Conservation (phyloP, 2,329 filamentous ascomycete species). For the Hypoxylon rubiginosum region DNA sequence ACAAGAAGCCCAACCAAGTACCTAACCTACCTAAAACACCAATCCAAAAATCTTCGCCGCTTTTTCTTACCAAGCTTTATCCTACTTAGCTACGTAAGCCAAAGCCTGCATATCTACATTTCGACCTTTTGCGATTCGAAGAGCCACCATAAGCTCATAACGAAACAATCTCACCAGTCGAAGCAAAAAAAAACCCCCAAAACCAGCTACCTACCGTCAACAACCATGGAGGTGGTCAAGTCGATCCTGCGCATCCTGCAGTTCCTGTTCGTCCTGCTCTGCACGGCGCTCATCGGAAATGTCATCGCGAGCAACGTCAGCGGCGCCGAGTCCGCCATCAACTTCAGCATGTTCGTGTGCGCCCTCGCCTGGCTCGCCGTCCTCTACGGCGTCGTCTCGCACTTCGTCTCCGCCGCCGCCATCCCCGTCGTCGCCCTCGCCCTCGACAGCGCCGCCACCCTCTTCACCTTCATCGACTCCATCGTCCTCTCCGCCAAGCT, state of each 20-base stretch:
- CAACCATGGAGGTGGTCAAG: constrained; percentile 56
- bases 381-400: constrained; percentile 58
- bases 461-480: constrained; percentile 79
- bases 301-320: constrained; percentile 66
- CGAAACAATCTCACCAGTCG: neutral
- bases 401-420: constrained; percentile 43
- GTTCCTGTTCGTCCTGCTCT: constrained; percentile 66
- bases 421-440: constrained; percentile 46
- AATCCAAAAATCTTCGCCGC: constrained; percentile 12
- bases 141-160: neutral
- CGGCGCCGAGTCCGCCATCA: constrained; percentile 64
- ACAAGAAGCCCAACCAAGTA: neutral
- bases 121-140: neutral
- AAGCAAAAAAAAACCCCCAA: neutral
- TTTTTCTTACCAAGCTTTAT: constrained; percentile 3
- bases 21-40: constrained; percentile 19
- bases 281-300: constrained; percentile 70
- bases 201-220: neutral
- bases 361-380: constrained; percentile 75
- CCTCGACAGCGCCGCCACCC: constrained; percentile 60
- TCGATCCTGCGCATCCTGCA: constrained; percentile 63
- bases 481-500: constrained; percentile 80
- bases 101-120: neutral
- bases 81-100: neutral
- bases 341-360: constrained; percentile 78